These are phyloP conservation scores for Neurospora cerealis DNA, from an alignment of 495 filamentous ascomycete species.

Conservation along the genomic window DNA sequence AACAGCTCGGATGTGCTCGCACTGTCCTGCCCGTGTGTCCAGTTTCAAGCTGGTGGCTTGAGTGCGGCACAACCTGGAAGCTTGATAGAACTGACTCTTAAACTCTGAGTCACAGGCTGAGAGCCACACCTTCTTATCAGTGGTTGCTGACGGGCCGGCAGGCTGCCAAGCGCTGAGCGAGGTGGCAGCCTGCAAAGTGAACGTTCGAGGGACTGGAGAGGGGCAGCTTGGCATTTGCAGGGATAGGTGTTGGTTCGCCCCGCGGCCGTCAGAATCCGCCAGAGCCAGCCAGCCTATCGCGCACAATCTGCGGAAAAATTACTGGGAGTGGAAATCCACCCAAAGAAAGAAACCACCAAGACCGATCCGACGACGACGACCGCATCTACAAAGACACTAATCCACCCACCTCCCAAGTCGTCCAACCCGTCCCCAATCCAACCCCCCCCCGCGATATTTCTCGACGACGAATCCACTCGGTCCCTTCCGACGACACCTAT, in stretches of 20 bases:
- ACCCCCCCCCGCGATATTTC: conserved; percentile 2
- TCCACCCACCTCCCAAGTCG: neutral
- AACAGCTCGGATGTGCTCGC: neutral
- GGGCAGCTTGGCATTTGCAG: neutral
- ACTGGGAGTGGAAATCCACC: conserved; percentile 14
- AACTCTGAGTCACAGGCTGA: neutral
- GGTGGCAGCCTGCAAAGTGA: neutral
- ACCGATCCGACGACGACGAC: neutral
- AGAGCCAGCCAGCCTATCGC: conserved; percentile 13
- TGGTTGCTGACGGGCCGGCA: neutral
- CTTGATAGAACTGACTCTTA: neutral
- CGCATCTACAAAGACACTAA: neutral
- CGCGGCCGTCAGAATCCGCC: neutral
- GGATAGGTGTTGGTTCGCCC: neutral
- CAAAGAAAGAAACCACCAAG: conserved; percentile 7
- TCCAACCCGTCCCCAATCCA: neutral
- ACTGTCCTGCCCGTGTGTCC: neutral
- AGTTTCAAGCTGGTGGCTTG: neutral
- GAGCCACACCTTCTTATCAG: neutral
- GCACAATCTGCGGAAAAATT: conserved; percentile 30
- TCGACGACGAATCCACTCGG: conserved; percentile 1
- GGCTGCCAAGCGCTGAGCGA: neutral
- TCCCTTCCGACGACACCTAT: conserved; percentile 2
- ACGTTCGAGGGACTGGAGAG: neutral
- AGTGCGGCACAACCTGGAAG: neutral